These are phyloP conservation scores for Pyrenophora tritici-repentis DNA, from an alignment of 2,329 filamentous ascomycete species.

Conservation along the genomic window DNA sequence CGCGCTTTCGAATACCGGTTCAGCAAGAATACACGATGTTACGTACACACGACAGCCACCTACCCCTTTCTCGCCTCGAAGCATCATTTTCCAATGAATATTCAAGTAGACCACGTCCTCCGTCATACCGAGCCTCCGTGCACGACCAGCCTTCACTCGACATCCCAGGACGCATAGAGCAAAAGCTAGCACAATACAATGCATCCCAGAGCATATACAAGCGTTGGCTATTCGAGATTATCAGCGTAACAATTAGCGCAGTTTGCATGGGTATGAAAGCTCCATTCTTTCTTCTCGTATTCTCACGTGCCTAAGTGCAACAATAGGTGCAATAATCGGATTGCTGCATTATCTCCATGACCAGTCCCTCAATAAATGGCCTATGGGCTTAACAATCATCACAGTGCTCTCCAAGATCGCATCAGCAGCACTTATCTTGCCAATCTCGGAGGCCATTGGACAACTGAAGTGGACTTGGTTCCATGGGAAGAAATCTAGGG, in stretches of 20 bases:
- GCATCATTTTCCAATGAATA: neutral
- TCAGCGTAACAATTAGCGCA: slow-evolving; percentile 36
- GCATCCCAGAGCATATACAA: slow-evolving; percentile 22
- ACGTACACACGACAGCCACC: neutral
- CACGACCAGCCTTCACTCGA: slow-evolving; percentile 14
- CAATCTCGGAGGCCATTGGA: slow-evolving; percentile 35
- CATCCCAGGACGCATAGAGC: slow-evolving; percentile 26
- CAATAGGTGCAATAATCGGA: slow-evolving; percentile 34
- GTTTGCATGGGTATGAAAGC: slow-evolving; percentile 31
- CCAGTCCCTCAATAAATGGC: slow-evolving; percentile 38
- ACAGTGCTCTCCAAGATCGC: slow-evolving; percentile 33
- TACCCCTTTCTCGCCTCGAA: neutral
- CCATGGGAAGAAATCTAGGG: slow-evolving; percentile 18
- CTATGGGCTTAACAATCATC: slow-evolving; percentile 28
- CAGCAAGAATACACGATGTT: neutral
- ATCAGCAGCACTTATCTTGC: slow-evolving; percentile 32
- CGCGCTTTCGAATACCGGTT: neutral
- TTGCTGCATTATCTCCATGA: slow-evolving; percentile 38
- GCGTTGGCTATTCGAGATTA: slow-evolving; percentile 39
- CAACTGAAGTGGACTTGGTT: slow-evolving; percentile 44
- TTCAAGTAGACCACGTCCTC: neutral
- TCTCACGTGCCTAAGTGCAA: neutral
- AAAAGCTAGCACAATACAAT: slow-evolving; percentile 30
- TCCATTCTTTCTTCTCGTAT: neutral
- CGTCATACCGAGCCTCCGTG: neutral